A percentile compares a stretch with the other conserved stretches of the same genome.
Evolutionary conservation across 2,329 filamentous ascomycete species (phyloP).

Genomic region (Podosphaera xanthii): DNA sequence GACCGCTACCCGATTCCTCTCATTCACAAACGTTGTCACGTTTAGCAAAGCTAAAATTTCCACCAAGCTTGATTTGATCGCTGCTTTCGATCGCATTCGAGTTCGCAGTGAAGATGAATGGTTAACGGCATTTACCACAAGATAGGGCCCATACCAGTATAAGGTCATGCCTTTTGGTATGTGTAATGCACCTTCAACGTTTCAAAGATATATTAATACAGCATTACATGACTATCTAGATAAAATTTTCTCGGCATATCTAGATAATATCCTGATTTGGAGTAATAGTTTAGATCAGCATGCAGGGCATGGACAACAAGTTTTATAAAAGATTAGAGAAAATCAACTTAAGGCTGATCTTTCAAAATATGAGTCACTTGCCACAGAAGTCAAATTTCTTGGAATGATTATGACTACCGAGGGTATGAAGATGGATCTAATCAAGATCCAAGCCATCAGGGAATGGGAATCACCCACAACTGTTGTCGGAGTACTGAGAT

Average conservation of each 20-base stretch:
- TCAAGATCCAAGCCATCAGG: background rate
- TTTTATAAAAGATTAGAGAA: background rate
- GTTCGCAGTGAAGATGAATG: conserved; percentile 6
- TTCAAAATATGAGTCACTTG: background rate
- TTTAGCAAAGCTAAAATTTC: background rate
- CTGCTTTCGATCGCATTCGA: conserved; percentile 2
- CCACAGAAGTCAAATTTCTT: background rate
- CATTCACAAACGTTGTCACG: background rate
- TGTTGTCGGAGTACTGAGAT: background rate
- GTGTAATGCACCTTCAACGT: background rate
- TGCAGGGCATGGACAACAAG: background rate
- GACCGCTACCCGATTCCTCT: background rate
- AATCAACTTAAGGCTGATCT: background rate
- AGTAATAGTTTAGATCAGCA: background rate
- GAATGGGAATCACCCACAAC: background rate
- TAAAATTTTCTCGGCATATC: background rate
- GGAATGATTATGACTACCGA: background rate
- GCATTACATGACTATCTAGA: background rate
- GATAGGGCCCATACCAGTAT: background rate
- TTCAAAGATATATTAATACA: background rate
- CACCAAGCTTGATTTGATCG: conserved; percentile 3
- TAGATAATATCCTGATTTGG: background rate
- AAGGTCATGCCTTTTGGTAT: background rate
- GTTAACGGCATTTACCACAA: conserved; percentile 5
- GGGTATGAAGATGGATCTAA: background rate